Base-by-base conservation (phyloP, 2,329 filamentous ascomycete species). In the Fusarium bulbicola region DNA sequence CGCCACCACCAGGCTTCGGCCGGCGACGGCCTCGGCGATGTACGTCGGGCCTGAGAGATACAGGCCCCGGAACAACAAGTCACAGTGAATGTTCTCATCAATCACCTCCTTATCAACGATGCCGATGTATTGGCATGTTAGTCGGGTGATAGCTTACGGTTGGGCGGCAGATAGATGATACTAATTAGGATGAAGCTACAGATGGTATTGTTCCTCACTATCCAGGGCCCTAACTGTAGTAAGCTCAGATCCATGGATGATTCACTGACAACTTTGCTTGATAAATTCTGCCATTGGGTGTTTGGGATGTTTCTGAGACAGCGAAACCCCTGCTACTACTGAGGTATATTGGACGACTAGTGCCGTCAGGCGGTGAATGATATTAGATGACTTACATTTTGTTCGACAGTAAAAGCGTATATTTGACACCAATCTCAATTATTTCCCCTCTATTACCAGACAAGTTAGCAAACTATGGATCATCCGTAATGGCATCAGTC, bases 351-450 rank as follows among this genome's bases (percentile, higher is more conserved):
- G 58, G 32, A 50, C 46, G 37, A 34, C 36, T 43, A 46, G 42
- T 46, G 37, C 52, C n/a, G 36, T 32, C n/a, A 65, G 39, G 69
- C 69, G 70, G 70, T 72, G 66, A 68, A 68, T 62, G 36, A 37
- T 16, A 57, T n/a, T 47, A 14, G 45, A 47, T 52, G 43, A 32
- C 32, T 32, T 28, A 26, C 43, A 50, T 18, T 15, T 63, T 69
- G 34, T 57, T 63, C 36, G 24, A 9, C 12, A 45, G 39, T 40
- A 24, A 26, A 32, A 30, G 37, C 10, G 26, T 32, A 24, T 43
- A 24, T 60, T 28, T 42, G 15, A 36, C 42, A 60, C 34, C 26
- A 63, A 28, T 43, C 36, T 49, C 20, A 15, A 63, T 39, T 9
- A 24, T 34, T 26, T 37, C 20, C 46, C 18, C 13, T 16, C 37